Conservation (phyloP, 2,329 filamentous ascomycete species). For the Dendryphion nanum region DNA sequence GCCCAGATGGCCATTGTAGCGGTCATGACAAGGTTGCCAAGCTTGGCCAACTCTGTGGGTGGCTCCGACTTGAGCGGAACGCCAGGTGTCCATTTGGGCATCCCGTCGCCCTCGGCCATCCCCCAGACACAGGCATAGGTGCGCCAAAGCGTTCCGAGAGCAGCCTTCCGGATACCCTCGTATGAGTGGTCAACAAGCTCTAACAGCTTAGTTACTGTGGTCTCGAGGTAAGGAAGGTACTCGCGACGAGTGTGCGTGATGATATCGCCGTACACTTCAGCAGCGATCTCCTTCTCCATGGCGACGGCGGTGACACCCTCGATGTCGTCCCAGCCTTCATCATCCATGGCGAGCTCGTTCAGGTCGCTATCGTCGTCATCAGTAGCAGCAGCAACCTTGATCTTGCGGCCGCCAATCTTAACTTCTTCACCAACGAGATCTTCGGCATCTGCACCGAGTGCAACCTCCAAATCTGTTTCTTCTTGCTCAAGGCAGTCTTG, state of each 20-base stretch:
- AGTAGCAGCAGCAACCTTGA: slow-evolving; percentile 70
- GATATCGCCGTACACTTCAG: slow-evolving; percentile 92
- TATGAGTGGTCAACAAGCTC: slow-evolving; percentile 85
- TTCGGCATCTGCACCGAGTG: slow-evolving; percentile 70
- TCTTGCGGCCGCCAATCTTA: slow-evolving; percentile 76
- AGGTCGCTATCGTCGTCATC: slow-evolving; percentile 61
- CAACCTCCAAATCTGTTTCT: slow-evolving; percentile 75
- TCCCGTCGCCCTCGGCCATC: slow-evolving; percentile 75
- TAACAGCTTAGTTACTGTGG: slow-evolving; percentile 77
- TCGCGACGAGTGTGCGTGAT: slow-evolving; percentile 80
- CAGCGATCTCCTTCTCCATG: slow-evolving; percentile 94
- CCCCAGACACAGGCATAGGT: slow-evolving; percentile 89
- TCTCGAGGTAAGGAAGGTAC: slow-evolving; percentile 82
- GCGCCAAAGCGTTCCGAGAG: slow-evolving; percentile 88
- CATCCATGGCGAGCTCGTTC: slow-evolving; percentile 53
- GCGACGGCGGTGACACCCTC: slow-evolving; percentile 84
- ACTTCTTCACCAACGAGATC: slow-evolving; percentile 75
- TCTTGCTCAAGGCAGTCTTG: slow-evolving; percentile 86
- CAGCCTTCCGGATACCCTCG: slow-evolving; percentile 89
- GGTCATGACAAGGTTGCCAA: slow-evolving; percentile 81
- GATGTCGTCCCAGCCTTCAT: slow-evolving; percentile 79
- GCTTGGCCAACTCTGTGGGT: slow-evolving; percentile 75
- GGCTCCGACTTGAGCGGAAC: slow-evolving; percentile 79
- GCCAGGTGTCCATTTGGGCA: slow-evolving; percentile 83
- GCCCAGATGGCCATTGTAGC: slow-evolving; percentile 83